Base-by-base conservation (phyloP, 2,329 filamentous ascomycete species). In the Tolypocladium tropicale region DNA sequence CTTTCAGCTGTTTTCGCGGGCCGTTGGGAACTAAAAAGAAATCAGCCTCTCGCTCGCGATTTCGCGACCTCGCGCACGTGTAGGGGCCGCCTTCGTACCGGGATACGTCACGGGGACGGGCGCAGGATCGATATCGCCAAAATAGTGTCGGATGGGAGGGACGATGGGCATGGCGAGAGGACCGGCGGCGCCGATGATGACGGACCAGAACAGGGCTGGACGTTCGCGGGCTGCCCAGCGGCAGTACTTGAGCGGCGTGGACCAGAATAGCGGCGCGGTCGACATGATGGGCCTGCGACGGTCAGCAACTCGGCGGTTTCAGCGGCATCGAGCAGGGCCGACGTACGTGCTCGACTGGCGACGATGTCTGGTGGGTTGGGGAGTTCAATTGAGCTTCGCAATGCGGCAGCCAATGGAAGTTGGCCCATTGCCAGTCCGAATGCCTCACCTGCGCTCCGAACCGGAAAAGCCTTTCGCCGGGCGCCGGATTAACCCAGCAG, bases 91-190 rank as follows among this genome's bases (percentile, higher is more conserved):
- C 50, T 12, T 82, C 90, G 71, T 82, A 97, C 93, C 83, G 58
- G 94, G 94, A 78, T 97, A 99, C 70, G 91, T 95, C 72, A 92
- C 76, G 34, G 94, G 94, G 61, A 97, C 85, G 56, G 78, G 82
- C 61, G 82, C 76, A 60, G 87, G 81, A 64, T 85, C 81, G 64
- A 84, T 75, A 70, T 96, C 90, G 64, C 92, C 92, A 56, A 95
- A 72, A 61, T 76, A 78, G 60, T 77, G 75, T 70, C 92, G 79
- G 63, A 95, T 77, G 52, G 90, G 88, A 48, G 92, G 91, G 1
- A 90, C 86, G 56, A 81, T 78, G 58, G 87, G 71, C 60, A 95
- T 76, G 57, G 82, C 75, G 56, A 88, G 72, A 37, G 93, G 94
- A 12, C 91, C 91, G 55, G 83, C 66, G 61, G 74, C 76, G 64